A percentile compares a stretch with the other conserved stretches of the same genome.
phyloP scores from a whole-genome alignment of 352 stramenopile genomes.

The Globisporangium camurandrum region DNA sequence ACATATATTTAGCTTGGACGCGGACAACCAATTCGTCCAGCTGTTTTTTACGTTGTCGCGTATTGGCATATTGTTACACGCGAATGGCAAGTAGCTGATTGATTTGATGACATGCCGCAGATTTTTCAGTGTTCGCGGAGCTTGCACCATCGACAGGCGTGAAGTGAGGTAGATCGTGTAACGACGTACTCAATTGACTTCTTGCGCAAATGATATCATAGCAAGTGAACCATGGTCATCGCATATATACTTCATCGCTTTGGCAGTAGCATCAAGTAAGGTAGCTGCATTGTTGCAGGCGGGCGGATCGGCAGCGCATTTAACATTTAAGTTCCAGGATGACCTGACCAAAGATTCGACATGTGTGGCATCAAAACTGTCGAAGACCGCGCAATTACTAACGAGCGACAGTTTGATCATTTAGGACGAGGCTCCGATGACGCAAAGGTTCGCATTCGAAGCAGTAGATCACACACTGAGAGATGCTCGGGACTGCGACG shows the following conservation, averaged over 20 bases:
- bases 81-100: neutral
- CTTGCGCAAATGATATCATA: neutral
- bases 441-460: conserved; percentile 12
- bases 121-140: conserved; percentile 3
- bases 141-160: neutral
- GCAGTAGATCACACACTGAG: conserved; percentile 16
- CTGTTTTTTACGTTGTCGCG: neutral
- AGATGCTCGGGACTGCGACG: conserved; percentile 7
- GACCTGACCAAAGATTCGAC: conserved; percentile 8
- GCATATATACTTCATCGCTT: conserved; percentile 13
- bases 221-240: neutral
- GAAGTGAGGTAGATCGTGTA: no score
- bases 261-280: conserved; percentile 22
- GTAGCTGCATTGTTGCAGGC: conserved; percentile 21
- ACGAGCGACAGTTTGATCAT: conserved; percentile 4
- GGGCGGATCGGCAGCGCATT: conserved; percentile 22
- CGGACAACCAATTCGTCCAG: neutral
- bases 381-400: conserved; percentile 7
- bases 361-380: conserved; percentile 17
- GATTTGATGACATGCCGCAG: neutral
- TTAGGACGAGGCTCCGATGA: conserved; percentile 13
- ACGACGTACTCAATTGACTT: conserved; percentile 12
- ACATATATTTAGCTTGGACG: neutral
- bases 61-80: neutral
- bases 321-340: conserved; percentile 22